Base-by-base conservation (phyloP, 441 rosid species). In the Mallotus repandus region DNA sequence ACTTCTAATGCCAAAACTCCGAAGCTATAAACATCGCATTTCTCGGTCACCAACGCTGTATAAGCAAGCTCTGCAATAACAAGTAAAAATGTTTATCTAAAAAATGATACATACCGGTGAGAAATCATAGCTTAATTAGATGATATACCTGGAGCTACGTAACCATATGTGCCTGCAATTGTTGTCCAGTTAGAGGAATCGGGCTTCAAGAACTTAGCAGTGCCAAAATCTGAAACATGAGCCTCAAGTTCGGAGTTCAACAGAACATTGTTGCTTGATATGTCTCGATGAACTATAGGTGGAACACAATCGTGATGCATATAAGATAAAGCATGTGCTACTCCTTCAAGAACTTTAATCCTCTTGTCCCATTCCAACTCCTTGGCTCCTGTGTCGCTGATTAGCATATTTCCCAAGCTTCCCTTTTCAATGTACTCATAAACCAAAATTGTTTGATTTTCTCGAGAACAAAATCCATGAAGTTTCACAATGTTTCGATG, bases 11-110 rank as follows among this genome's bases (percentile, higher is more conserved):
- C 50, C 66, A 81, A 9, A 0, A 75, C 77, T 4, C 84, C 80
- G 0, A 75, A 78, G n/a, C 81, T 78, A 56, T 73, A 81, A 4
- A 81, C 76, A 61, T 75, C 79, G 2, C 75, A 78, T 59, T 75
- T 78, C 52, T 69, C 75, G 0, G 63, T 72, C 63, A 76, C 74
- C 2, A 5, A 64, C 32, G 32, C 21, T 15, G 75, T 65, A 72
- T 68, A 81, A 32, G 79, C 81, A 16, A 76, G 77, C 65, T 78
- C 80, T 81, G 78, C 62, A 69, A 57, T 7, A 19, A 19, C 41
- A 35, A 5, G 5, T 3, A 35, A 35, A 5, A 5, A 35, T 35
- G 41, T 35, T 35, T 5, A 35, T 35, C 41, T 35, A 3, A 35
- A 35, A 3, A 35, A n/a, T 55, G 58, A 11, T 8, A 25, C 29